Evolutionary conservation across 768 basidiomycete species (phyloP).

Genomic region (Podaxis sp.): DNA sequence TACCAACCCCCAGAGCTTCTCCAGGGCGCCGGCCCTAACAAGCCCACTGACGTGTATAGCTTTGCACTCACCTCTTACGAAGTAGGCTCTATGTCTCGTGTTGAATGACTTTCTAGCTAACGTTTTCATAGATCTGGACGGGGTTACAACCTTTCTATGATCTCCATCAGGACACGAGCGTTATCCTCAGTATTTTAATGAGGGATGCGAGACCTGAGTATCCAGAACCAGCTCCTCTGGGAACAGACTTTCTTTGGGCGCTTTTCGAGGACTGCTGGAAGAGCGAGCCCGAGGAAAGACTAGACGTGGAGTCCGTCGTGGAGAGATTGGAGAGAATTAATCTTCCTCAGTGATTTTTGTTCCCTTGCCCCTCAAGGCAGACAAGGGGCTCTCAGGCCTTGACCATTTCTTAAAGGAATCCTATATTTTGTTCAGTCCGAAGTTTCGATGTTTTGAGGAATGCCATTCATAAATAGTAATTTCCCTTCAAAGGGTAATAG

Average conservation of each 20-base stretch:
- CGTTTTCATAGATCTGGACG: too few species aligned
- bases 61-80: slow-evolving; percentile 18
- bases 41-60: slow-evolving; percentile 20
- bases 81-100: too few species aligned
- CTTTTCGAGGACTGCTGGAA: neutral
- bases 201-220: neutral
- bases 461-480: too few species aligned
- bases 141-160: too few species aligned
- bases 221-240: neutral
- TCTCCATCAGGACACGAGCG: neutral
- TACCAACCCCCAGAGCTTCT: slow-evolving; percentile 20
- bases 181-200: neutral
- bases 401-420: too few species aligned
- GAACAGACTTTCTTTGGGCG: neutral
- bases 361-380: too few species aligned
- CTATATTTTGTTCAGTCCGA: too few species aligned
- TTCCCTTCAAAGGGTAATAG: too few species aligned
- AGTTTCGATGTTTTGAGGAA: too few species aligned
- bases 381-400: too few species aligned
- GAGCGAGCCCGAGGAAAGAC: neutral
- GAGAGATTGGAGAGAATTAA: neutral
- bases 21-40: slow-evolving; percentile 3
- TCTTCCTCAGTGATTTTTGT: neutral
- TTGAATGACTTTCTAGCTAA: too few species aligned
- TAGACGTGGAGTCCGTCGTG: neutral